Conservation (phyloP, 371 early-diverging fungal species). For the Mucor indicus region DNA sequence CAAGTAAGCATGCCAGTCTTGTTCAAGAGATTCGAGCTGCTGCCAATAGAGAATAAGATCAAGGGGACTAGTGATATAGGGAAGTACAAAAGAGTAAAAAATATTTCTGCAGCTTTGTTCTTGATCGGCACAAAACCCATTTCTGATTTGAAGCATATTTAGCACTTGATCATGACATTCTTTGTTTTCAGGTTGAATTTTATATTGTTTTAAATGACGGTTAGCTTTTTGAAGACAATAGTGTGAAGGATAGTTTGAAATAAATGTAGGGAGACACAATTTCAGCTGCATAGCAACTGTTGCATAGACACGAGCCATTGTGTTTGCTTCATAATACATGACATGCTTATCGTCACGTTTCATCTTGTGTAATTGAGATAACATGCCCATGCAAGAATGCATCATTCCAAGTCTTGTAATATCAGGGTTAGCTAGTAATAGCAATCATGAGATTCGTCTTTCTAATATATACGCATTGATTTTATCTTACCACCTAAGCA, state of each 20-base stretch:
- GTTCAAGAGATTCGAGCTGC: conserved; percentile 15
- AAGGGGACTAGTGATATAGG: conserved; percentile 32
- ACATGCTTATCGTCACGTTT: conserved; percentile 14
- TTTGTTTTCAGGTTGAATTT: background rate
- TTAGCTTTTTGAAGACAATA: conserved; percentile 8
- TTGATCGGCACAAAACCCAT: conserved; percentile 9
- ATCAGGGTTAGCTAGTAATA: conserved; percentile 24
- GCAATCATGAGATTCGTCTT: too few species aligned
- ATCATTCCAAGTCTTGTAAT: conserved; percentile 32
- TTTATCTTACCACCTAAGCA: conserved; percentile 33
- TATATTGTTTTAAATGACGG: background rate
- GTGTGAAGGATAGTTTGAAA: conserved; percentile 1
- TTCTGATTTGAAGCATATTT: conserved; percentile 10
- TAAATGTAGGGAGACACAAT: conserved; percentile 18
- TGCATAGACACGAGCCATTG: conserved; percentile 29
- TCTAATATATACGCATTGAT: too few species aligned
- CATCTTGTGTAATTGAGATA: conserved; percentile 22
- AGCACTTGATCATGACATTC: conserved; percentile 14
- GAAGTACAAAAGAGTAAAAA: conserved; percentile 35
- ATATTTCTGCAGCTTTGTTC: conserved; percentile 15
- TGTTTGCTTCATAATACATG: conserved; percentile 19
- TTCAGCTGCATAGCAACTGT: conserved; percentile 35
- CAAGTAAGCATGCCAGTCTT: conserved; percentile 16
- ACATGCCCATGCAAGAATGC: conserved; percentile 33
- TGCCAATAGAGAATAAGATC: conserved; percentile 36